phyloP scores from a whole-genome alignment of 305 asterid species.

The Solanum hybrid region DNA sequence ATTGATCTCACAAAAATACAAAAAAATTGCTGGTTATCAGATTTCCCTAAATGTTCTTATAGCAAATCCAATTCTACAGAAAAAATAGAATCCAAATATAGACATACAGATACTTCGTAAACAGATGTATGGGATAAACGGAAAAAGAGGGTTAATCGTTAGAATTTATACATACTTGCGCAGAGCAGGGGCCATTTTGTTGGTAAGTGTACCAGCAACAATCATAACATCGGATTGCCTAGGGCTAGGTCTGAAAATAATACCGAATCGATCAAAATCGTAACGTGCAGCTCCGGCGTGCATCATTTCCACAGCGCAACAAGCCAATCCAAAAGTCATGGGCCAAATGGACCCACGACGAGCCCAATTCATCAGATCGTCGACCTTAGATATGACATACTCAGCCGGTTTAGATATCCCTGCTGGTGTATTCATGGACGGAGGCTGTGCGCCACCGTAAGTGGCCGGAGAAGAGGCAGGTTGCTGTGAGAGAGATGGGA shows the following conservation, averaged over 20 bases:
- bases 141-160: fast-evolving
- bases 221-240: conserved; percentile 94
- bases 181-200: conserved; percentile 97
- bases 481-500: conserved; percentile 43
- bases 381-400: conserved; percentile 84
- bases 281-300: conserved; percentile 95
- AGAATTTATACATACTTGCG: conserved; percentile 46
- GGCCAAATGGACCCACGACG: conserved; percentile 95
- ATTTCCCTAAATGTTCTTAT: neutral
- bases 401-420: conserved; percentile 80
- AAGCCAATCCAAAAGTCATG: conserved; percentile 90
- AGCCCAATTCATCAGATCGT: conserved; percentile 93
- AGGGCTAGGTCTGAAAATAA: conserved; percentile 92
- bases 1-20: neutral
- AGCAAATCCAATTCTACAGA: neutral
- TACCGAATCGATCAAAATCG: conserved; percentile 91
- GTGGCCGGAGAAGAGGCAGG: conserved; percentile 55
- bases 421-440: conserved; percentile 55
- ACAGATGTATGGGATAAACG: neutral
- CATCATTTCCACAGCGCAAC: conserved; percentile 99
- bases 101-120: neutral
- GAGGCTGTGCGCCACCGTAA: conserved; percentile 47
- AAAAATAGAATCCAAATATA: neutral
- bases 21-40: neutral
- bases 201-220: conserved; percentile 95